Conservation (phyloP, 2,329 filamentous ascomycete genomes). For the Domatiomyces catenatus region DNA sequence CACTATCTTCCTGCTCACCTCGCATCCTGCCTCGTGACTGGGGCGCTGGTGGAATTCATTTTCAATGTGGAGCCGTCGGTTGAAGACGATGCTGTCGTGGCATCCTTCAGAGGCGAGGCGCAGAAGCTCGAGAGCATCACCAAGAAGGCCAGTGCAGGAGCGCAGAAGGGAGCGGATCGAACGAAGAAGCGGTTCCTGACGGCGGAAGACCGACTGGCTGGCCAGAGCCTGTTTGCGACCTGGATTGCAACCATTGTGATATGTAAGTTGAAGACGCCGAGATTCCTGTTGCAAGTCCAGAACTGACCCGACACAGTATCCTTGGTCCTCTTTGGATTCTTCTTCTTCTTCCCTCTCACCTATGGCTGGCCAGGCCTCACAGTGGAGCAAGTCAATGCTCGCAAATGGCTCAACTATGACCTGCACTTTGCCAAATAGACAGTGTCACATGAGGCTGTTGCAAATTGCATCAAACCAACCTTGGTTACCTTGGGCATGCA, state of each 20-base stretch:
- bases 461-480: neutral
- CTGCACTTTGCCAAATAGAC: constrained; percentile 92
- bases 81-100: constrained; percentile 22
- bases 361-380: constrained; percentile 84
- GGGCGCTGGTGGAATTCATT: constrained; percentile 84
- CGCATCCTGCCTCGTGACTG: constrained; percentile 76
- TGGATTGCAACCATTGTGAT: constrained; percentile 69
- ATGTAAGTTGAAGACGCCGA: neutral
- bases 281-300: neutral
- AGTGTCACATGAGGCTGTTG: neutral
- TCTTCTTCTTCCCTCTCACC: constrained; percentile 86
- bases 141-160: constrained; percentile 19
- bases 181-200: constrained; percentile 46
- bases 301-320: constrained; percentile 27
- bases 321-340: constrained; percentile 60
- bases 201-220: constrained; percentile 66
- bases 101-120: constrained; percentile 3
- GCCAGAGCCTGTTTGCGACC: constrained; percentile 57
- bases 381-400: constrained; percentile 54
- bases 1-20: constrained; percentile 94
- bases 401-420: constrained; percentile 96
- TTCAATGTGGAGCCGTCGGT: constrained; percentile 73
- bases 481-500: too few relatives aligned
- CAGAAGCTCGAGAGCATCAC: constrained; percentile 24
- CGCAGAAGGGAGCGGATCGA: constrained; percentile 4